phyloP scores from a whole-genome alignment of 768 basidiomycete species.

The Phylloporus sp. region DNA sequence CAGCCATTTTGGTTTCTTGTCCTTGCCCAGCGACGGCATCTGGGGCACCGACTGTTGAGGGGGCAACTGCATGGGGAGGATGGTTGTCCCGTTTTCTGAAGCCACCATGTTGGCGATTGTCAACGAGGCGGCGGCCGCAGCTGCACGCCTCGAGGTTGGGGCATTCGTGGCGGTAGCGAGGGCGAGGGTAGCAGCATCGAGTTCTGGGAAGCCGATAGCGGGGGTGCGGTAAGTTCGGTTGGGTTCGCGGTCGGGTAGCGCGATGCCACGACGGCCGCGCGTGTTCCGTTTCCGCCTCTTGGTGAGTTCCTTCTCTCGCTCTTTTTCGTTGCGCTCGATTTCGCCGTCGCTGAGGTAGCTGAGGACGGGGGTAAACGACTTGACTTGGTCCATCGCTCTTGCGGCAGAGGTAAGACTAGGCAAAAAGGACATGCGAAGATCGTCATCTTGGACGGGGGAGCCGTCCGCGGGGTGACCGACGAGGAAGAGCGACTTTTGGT shows the following conservation, averaged over 20 bases:
- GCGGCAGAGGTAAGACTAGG: conserved; percentile 70
- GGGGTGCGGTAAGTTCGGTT: conserved; percentile 89
- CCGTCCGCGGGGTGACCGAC: conserved; percentile 85
- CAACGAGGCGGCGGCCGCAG: conserved; percentile 75
- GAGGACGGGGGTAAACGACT: conserved; percentile 82
- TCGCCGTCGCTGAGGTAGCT: conserved; percentile 86
- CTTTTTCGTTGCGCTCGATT: conserved; percentile 83
- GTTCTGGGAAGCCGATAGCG: conserved; percentile 77
- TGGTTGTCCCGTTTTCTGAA: conserved; percentile 74
- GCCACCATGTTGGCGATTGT: conserved; percentile 93
- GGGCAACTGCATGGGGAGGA: conserved; percentile 39
- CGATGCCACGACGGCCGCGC: conserved; percentile 72
- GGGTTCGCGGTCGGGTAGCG: conserved; percentile 89
- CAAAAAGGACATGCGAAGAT: conserved; percentile 84
- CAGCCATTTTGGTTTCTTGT: conserved; percentile 64
- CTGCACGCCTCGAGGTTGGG: conserved; percentile 73
- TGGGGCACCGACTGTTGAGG: conserved; percentile 36
- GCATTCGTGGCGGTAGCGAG: conserved; percentile 59
- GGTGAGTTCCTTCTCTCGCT: conserved; percentile 88
- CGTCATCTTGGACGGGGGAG: conserved; percentile 76
- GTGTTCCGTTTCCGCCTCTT: conserved; percentile 82
- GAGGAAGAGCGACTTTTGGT: conserved; percentile 87
- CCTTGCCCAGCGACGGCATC: conserved; percentile 42
- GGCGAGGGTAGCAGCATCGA: conserved; percentile 66
- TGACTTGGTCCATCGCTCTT: conserved; percentile 72